These are phyloP conservation scores for Blastomyces parvus DNA, from an alignment of 2,329 filamentous ascomycete species.

Conservation along the genomic window DNA sequence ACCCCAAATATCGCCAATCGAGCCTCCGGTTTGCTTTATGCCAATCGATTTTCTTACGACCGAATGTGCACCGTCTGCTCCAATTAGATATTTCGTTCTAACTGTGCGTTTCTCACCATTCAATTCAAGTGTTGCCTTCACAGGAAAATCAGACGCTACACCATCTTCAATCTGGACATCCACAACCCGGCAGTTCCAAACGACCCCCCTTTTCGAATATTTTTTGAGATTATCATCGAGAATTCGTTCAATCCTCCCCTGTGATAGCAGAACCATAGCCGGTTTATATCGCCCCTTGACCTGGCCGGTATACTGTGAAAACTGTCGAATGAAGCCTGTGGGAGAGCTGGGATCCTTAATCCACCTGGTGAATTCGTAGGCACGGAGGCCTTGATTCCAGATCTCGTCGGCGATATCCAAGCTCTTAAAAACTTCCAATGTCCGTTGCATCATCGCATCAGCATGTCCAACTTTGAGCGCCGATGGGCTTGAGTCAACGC, in stretches of 20 bases:
- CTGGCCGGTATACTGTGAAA: slow-evolving; percentile 40
- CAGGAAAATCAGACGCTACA: slow-evolving; percentile 34
- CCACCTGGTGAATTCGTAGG: slow-evolving; percentile 48
- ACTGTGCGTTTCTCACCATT: slow-evolving; percentile 33
- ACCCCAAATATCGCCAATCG: slow-evolving; percentile 63
- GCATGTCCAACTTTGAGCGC: slow-evolving; percentile 36
- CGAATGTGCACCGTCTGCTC: slow-evolving; percentile 61
- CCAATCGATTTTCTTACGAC: slow-evolving; percentile 50
- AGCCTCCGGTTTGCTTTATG: slow-evolving; percentile 52
- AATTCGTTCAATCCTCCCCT: slow-evolving; percentile 61
- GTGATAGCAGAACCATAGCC: slow-evolving; percentile 59
- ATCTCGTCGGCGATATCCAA: slow-evolving; percentile 27
- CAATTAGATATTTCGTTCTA: slow-evolving; percentile 60
- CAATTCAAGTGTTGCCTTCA: slow-evolving; percentile 27
- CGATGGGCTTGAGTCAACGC: slow-evolving; percentile 34
- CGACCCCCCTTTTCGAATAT: slow-evolving; percentile 48
- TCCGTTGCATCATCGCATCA: slow-evolving; percentile 36
- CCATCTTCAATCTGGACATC: slow-evolving; percentile 50
- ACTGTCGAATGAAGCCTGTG: slow-evolving; percentile 4
- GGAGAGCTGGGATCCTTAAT: slow-evolving; percentile 1
- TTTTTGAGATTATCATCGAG: slow-evolving; percentile 58
- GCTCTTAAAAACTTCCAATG: slow-evolving; percentile 36
- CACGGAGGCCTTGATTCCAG: slow-evolving; percentile 41
- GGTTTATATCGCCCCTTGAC: slow-evolving; percentile 17
- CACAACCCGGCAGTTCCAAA: slow-evolving; percentile 56